Percentiles rank a stretch among this genome's conserved stretches.
These are phyloP conservation scores for Pisolithus marmoratus DNA, from an alignment of 768 basidiomycete genomes.

Conservation along the genomic window DNA sequence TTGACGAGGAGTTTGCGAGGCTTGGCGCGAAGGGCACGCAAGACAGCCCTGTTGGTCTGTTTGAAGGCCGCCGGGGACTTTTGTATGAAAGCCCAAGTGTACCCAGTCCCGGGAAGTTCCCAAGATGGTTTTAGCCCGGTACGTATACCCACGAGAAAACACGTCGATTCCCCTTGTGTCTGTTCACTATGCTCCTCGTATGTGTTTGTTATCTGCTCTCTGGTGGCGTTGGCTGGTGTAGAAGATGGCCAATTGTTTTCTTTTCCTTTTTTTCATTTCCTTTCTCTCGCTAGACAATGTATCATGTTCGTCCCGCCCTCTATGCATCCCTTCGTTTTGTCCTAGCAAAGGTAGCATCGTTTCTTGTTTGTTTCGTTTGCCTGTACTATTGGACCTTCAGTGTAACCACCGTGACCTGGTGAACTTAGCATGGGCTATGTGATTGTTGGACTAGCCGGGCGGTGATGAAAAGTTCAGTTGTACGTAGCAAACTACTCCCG, in stretches of 20 bases:
- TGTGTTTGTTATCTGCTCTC: neutral
- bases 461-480: no score
- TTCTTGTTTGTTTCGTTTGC: neutral
- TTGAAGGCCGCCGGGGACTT: conserved; percentile 50
- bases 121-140: conserved; percentile 42
- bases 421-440: no score
- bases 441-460: no score
- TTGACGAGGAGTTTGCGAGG: conserved; percentile 69
- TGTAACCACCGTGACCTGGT: no score
- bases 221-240: neutral
- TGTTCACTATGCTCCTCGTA: neutral
- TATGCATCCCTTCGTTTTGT: neutral
- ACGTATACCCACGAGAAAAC: neutral
- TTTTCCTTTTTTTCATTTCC: neutral
- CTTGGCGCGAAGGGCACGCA: conserved; percentile 37
- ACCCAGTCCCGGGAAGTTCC: conserved; percentile 50
- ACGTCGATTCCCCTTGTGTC: neutral
- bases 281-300: neutral
- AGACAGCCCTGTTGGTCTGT: conserved; percentile 65
- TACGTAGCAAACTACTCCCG: no score
- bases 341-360: neutral
- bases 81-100: conserved; percentile 73
- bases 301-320: neutral
- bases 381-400: neutral
- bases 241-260: neutral